Conservation (phyloP, 352 stramenopile species). For the Phytopythium vexans region DNA sequence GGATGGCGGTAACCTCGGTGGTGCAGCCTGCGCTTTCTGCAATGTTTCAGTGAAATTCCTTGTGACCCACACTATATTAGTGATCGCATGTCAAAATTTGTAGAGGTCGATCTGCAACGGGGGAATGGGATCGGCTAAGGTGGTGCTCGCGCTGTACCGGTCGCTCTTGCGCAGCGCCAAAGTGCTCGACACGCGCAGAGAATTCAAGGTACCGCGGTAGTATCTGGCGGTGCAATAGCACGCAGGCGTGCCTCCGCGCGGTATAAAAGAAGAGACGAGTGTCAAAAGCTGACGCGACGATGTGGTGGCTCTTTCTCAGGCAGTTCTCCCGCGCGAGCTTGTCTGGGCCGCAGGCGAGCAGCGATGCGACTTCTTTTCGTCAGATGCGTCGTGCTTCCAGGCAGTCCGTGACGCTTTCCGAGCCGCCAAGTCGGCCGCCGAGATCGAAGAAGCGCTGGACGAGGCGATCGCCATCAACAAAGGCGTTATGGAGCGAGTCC, state of each 20-base stretch:
- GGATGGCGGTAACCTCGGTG: too few species aligned
- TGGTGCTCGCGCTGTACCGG: slow-evolving; percentile 68
- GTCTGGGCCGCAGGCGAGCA: slow-evolving; percentile 43
- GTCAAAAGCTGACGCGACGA: not conserved
- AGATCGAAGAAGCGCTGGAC: slow-evolving; percentile 44
- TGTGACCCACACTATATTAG: too few species aligned
- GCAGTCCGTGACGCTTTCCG: slow-evolving; percentile 57
- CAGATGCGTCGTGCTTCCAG: slow-evolving; percentile 45
- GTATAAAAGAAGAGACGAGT: not conserved
- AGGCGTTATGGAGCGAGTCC: slow-evolving; percentile 56
- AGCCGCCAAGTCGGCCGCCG: not conserved
- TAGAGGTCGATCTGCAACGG: slow-evolving; percentile 1
- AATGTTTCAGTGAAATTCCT: too few species aligned
- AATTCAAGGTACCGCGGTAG: slow-evolving; percentile 49
- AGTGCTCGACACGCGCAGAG: slow-evolving; percentile 50
- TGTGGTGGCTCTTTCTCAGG: slow-evolving; percentile 17
- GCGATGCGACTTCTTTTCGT: slow-evolving; percentile 63
- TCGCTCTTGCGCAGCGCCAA: slow-evolving; percentile 64
- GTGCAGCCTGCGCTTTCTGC: too few species aligned
- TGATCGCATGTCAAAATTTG: too few species aligned
- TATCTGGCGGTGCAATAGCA: not conserved
- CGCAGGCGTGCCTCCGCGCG: not conserved
- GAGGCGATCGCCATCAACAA: slow-evolving; percentile 67
- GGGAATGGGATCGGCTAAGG: slow-evolving; percentile 39
- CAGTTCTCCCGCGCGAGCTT: slow-evolving; percentile 58